A percentile compares a stretch with the other conserved stretches of the same genome.
These are phyloP conservation scores for Penicillium sp. DNA, from an alignment of 2,329 filamentous ascomycete species.

Conservation along the genomic window DNA sequence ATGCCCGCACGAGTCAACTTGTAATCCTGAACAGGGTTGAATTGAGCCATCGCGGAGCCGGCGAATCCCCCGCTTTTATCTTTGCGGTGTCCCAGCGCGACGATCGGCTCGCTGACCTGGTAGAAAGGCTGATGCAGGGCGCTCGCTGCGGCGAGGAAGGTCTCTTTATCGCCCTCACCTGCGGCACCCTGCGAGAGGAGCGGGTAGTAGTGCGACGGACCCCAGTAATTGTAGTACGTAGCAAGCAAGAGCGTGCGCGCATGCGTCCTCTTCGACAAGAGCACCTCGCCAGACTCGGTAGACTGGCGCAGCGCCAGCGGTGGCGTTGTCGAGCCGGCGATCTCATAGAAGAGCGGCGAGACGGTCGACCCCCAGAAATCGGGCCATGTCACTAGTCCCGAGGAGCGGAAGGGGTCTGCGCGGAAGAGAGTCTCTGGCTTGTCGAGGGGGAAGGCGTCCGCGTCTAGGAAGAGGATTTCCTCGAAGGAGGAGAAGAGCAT, in stretches of 20 bases:
- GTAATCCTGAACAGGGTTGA: constrained; percentile 40
- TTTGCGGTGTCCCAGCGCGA: constrained; percentile 34
- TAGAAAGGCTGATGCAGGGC: constrained; percentile 45
- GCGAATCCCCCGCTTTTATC: constrained; percentile 29
- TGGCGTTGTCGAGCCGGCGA: constrained; percentile 37
- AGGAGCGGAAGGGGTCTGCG: constrained; percentile 43
- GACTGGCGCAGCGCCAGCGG: constrained; percentile 38
- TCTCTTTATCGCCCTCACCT: constrained; percentile 55
- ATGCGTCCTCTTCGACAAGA: constrained; percentile 53
- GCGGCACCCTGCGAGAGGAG: constrained; percentile 41
- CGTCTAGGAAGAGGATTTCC: constrained; percentile 52
- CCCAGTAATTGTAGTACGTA: constrained; percentile 59
- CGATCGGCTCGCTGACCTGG: constrained; percentile 43
- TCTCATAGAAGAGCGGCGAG: constrained; percentile 49
- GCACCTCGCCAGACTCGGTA: constrained; percentile 53
- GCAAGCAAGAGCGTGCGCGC: constrained; percentile 51
- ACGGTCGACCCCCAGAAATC: constrained; percentile 47
- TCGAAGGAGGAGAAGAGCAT: constrained; percentile 55
- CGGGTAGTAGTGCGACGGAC: constrained; percentile 54
- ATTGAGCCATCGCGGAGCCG: constrained; percentile 44
- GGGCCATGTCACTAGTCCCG: constrained; percentile 37
- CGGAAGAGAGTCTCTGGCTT: constrained; percentile 47
- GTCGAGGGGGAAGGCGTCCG: constrained; percentile 49
- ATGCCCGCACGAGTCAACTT: constrained; percentile 27
- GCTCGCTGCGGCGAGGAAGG: constrained; percentile 49